phyloP scores from a whole-genome alignment of 1,139 yeast genomes.

The Geotrichum histeridarum region DNA sequence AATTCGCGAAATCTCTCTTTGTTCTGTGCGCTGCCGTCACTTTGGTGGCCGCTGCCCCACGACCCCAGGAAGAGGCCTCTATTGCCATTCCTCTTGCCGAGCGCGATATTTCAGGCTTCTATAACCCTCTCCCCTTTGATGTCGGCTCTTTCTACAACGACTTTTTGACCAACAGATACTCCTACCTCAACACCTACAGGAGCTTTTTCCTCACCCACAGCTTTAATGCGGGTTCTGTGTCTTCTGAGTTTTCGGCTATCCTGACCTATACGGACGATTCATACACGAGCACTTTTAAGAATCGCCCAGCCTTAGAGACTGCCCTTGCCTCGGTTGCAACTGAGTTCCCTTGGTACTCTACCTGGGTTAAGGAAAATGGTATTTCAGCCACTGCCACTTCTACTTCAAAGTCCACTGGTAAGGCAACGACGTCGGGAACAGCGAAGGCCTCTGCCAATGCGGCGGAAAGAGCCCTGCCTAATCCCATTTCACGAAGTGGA shows the following conservation, averaged over 20 bases:
- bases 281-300: conserved; percentile 3
- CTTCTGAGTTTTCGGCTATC: conserved; percentile 10
- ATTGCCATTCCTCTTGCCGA: background rate
- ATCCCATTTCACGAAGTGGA: background rate
- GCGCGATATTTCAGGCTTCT: conserved; percentile 11
- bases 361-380: conserved; percentile 6
- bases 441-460: background rate
- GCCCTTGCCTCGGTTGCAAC: conserved; percentile 9
- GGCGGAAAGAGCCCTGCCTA: background rate
- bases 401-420: background rate
- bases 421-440: conserved; percentile 23
- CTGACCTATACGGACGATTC: conserved; percentile 18
- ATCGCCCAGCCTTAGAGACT: background rate
- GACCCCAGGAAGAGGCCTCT: background rate
- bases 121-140: conserved; percentile 9
- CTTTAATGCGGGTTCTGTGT: conserved; percentile 1
- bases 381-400: background rate
- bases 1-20: background rate
- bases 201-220: conserved; percentile 17
- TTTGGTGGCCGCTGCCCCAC: background rate
- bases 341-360: conserved; percentile 18
- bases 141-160: conserved; percentile 17
- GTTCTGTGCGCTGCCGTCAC: background rate
- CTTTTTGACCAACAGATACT: conserved; percentile 16
- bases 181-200: conserved; percentile 13